Base-by-base conservation (phyloP, 2,329 filamentous ascomycete genomes). In the Fonsecaea monophora region DNA sequence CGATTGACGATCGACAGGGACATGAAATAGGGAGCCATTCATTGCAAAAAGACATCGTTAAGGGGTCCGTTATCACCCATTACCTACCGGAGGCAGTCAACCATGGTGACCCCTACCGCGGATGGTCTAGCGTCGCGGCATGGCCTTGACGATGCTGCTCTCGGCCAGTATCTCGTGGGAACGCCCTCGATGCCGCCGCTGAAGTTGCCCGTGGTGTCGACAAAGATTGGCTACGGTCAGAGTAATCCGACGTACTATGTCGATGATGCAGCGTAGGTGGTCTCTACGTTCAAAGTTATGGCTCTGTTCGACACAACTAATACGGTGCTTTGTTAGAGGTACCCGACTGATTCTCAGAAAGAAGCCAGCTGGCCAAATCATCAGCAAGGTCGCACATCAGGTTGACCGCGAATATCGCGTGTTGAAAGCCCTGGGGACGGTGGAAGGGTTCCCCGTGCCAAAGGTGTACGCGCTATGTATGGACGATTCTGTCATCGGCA, bases 391-490 rank as follows among this genome's bases (percentile, higher is more conserved):
- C 2, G 92, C 92, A n/a, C 92, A 96, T 82, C 90, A 93, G 78
- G 92, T 96, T 75, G 92, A 96, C 82, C 90, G 92, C 74, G 92
- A 96, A 79, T 92, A 92, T 82, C 87, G 89, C 72, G 89, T 96
- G 75, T 89, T 96, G 75, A 86, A 90, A 75, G 92, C 92, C 7
- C 84, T 96, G 34, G 85, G 86, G 72, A 82, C 78, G 60, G 92
- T 90, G 21, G 86, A 89, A 75, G 65, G 65, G 3, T 91, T 95
- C 13, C 90, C 92, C 0, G 90, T 94, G 0, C 92, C 92, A 3
- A 87, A 84, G 76, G 86, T 90, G 25, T 89, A 90, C 78, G 88
- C 87, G 74, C 85, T 96, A 34, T 96, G 92, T 80, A 89, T 92
- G 77, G 92, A 96, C 78, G 79, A 83, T 21, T 78, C 77, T 59